Evolutionary conservation across 169 alveolate species (phyloP).

Genomic region (Amoebophrya sp.): DNA sequence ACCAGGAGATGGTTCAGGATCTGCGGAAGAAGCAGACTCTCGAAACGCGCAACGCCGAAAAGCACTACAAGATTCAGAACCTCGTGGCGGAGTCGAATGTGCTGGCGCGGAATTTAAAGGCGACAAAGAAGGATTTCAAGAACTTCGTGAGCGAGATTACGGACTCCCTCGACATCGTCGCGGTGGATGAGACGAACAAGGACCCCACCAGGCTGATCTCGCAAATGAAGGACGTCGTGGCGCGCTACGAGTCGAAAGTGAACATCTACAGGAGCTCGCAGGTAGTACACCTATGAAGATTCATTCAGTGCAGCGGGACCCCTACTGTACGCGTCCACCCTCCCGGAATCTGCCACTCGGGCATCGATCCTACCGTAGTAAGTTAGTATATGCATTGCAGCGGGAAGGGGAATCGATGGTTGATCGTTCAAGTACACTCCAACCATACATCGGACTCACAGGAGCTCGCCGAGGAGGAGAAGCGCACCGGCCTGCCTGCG

Average conservation of each 20-base stretch:
- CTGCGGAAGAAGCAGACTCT: neutral
- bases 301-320: too few relatives aligned
- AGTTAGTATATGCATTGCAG: too few relatives aligned
- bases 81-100: neutral
- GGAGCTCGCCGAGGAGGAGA: neutral
- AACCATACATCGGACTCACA: too few relatives aligned
- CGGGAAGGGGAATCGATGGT: too few relatives aligned
- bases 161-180: neutral
- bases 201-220: neutral
- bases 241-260: neutral
- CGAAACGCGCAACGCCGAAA: neutral
- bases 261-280: neutral
- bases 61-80: neutral
- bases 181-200: neutral
- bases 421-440: too few relatives aligned
- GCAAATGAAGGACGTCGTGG: neutral
- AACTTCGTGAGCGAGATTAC: neutral
- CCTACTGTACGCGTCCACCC: too few relatives aligned
- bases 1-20: neutral
- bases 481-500: neutral
- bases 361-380: too few relatives aligned
- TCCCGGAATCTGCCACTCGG: too few relatives aligned
- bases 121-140: neutral
- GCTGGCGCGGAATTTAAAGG: neutral
- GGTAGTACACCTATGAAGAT: too few relatives aligned